phyloP scores from a whole-genome alignment of 805 yeast genomes.

The Priceomyces melissophilus region DNA sequence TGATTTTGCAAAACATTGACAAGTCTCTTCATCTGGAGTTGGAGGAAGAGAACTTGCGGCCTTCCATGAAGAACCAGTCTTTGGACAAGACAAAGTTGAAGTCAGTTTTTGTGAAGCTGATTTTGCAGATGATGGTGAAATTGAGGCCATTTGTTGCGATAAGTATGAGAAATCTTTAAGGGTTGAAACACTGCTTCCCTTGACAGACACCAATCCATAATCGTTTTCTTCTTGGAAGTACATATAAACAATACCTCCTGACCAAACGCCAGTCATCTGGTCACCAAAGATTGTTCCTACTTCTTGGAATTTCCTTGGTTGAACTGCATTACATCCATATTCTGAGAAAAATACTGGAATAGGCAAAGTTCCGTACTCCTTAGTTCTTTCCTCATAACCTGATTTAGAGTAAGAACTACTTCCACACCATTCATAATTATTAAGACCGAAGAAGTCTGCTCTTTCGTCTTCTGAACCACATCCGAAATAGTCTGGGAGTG shows the following conservation, averaged over 20 bases:
- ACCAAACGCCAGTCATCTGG: constrained; percentile 81
- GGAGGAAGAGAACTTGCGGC: constrained; percentile 42
- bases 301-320: constrained; percentile 72
- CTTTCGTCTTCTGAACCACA: constrained; percentile 64
- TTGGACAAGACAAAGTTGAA: constrained; percentile 35
- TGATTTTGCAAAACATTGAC: constrained; percentile 34
- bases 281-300: constrained; percentile 60
- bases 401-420: constrained; percentile 51
- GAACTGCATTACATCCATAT: constrained; percentile 71
- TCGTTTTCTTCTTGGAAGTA: constrained; percentile 73
- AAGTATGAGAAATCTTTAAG: constrained; percentile 62
- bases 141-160: constrained; percentile 51
- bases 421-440: constrained; percentile 92
- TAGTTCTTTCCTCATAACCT: constrained; percentile 65
- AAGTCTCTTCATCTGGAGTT: constrained; percentile 36
- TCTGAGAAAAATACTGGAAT: constrained; percentile 79
- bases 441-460: constrained; percentile 84
- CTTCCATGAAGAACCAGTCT: constrained; percentile 29
- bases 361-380: constrained; percentile 60
- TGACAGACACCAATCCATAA: constrained; percentile 67
- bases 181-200: constrained; percentile 50
- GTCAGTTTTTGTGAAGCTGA: constrained; percentile 20
- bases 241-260: constrained; percentile 89
- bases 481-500: constrained; percentile 69
- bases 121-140: constrained; percentile 33